Evolutionary conservation across 2,329 filamentous ascomycete genomes (phyloP).

Genomic region (Periconia macrospinosa): DNA sequence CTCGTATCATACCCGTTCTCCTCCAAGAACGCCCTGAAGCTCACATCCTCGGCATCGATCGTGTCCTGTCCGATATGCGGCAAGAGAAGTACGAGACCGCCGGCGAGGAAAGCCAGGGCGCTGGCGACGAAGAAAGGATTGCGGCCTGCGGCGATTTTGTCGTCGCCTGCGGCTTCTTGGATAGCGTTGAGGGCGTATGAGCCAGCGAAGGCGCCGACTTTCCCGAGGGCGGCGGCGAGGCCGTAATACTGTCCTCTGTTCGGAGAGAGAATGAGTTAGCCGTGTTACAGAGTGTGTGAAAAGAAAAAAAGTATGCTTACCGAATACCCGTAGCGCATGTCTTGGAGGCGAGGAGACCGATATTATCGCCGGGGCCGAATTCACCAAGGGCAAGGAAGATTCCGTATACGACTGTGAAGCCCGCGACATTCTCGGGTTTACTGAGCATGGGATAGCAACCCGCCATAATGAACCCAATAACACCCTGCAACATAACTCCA

Average conservation of each 20-base stretch:
- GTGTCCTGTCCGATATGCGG: constrained; percentile 83
- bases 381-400: constrained; percentile 79
- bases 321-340: constrained; percentile 83
- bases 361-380: constrained; percentile 87
- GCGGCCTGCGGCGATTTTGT: constrained; percentile 62
- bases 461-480: constrained; percentile 88
- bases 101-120: constrained; percentile 71
- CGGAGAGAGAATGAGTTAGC: not conserved
- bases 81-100: constrained; percentile 66
- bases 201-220: constrained; percentile 82
- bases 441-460: constrained; percentile 74
- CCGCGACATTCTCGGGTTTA: constrained; percentile 67
- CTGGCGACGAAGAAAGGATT: constrained; percentile 90
- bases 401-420: constrained; percentile 77
- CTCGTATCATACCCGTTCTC: constrained; percentile 74
- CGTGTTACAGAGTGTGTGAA: no score
- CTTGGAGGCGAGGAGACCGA: constrained; percentile 83
- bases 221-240: constrained; percentile 72
- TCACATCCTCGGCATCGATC: constrained; percentile 74
- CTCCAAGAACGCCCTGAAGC: constrained; percentile 74
- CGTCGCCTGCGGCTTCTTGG: constrained; percentile 42
- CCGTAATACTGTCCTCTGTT: constrained; percentile 70
- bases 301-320: constrained; percentile 18
- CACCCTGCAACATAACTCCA: constrained; percentile 71
- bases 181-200: constrained; percentile 77